Conservation (phyloP, 2,329 filamentous ascomycete species). For the Stenocarpella maydis region DNA sequence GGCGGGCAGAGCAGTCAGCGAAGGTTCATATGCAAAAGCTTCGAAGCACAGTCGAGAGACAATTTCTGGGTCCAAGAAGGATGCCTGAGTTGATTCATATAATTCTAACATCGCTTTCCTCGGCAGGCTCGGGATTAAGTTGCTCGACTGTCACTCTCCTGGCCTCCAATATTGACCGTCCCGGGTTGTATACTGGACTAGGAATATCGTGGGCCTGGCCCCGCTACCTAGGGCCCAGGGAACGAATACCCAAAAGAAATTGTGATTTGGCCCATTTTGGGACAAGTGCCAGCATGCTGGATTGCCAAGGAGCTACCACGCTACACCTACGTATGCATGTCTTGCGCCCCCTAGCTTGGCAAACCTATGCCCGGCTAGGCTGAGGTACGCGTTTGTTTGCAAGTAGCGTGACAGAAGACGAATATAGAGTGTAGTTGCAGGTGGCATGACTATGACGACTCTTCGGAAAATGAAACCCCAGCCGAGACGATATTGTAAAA, state of each 20-base stretch:
- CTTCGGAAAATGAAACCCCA: slow-evolving; percentile 5
- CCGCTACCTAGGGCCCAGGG: background rate
- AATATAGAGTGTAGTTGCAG: slow-evolving; percentile 1
- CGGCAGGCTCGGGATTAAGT: background rate
- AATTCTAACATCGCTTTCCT: background rate
- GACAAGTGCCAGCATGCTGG: background rate
- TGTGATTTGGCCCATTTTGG: background rate
- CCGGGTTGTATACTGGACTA: background rate
- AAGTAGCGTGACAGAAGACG: background rate
- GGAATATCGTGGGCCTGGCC: background rate
- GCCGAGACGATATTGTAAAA: slow-evolving; percentile 1
- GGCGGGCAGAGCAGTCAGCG: slow-evolving; percentile 2
- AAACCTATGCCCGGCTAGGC: background rate
- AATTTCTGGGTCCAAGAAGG: background rate
- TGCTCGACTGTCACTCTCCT: background rate
- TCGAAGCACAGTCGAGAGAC: background rate
- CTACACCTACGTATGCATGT: slow-evolving; percentile 20
- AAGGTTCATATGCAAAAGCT: slow-evolving; percentile 16
- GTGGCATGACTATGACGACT: slow-evolving; percentile 16
- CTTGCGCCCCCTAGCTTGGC: slow-evolving; percentile 5
- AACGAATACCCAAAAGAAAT: background rate
- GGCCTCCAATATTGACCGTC: background rate
- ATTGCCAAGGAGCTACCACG: slow-evolving; percentile 15
- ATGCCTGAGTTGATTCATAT: background rate
- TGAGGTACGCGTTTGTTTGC: slow-evolving; percentile 17